These are phyloP conservation scores for Coleophoma eucalyptorum DNA, from an alignment of 2,329 filamentous ascomycete species.

Conservation along the genomic window DNA sequence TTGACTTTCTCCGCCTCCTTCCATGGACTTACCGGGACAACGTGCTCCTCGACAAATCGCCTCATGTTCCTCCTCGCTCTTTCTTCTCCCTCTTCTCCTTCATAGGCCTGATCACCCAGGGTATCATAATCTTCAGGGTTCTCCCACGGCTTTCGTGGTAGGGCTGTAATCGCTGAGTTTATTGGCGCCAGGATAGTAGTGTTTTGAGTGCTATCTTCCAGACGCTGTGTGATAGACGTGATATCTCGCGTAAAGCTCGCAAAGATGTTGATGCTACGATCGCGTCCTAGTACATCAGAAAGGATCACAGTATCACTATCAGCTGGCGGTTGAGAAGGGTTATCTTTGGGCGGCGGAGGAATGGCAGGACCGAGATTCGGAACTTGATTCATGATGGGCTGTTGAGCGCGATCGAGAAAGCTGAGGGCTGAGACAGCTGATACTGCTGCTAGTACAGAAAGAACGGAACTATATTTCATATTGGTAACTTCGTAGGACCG, in stretches of 20 bases:
- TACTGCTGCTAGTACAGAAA: constrained; percentile 12
- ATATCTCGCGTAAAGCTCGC: constrained; percentile 76
- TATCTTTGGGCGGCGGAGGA: constrained; percentile 6
- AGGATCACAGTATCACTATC: constrained; percentile 57
- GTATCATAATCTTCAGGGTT: constrained; percentile 67
- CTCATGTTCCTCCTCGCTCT: constrained; percentile 73
- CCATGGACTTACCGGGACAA: constrained; percentile 77
- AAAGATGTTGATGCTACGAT: constrained; percentile 79
- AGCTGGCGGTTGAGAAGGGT: constrained; percentile 22
- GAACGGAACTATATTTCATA: constrained; percentile 12
- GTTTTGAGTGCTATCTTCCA: constrained; percentile 64
- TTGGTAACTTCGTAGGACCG: too few relatives aligned
- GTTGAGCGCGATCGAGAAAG: constrained; percentile 7
- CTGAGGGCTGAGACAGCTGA: constrained; percentile 4
- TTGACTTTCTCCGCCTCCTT: constrained; percentile 58
- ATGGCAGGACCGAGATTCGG: constrained; percentile 20
- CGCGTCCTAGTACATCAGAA: constrained; percentile 78
- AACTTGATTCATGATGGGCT: constrained; percentile 9
- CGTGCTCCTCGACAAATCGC: constrained; percentile 81
- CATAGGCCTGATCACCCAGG: constrained; percentile 69
- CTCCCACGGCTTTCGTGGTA: constrained; percentile 87
- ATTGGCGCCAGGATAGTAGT: constrained; percentile 84
- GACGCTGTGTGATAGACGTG: constrained; percentile 60
- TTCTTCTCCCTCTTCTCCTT: constrained; percentile 69
- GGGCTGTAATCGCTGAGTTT: constrained; percentile 72